Base-by-base conservation (phyloP, 2,329 filamentous ascomycete species). In the Knoxdaviesia proteae region DNA sequence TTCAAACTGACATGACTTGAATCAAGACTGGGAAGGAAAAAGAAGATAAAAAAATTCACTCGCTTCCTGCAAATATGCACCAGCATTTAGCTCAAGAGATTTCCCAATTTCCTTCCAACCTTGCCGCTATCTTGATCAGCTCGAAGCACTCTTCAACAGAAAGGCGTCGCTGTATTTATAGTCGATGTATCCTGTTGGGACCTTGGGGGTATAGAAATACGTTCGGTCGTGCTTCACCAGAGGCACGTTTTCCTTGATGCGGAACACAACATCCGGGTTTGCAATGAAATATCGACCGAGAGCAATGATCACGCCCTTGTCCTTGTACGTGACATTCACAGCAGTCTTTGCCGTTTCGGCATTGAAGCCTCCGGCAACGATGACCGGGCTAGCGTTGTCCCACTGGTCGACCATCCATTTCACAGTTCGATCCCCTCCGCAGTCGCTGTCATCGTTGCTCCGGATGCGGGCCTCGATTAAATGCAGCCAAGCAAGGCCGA, bases 401-500 rank as follows among this genome's bases (percentile, higher is more conserved):
- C 56, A 59, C n/a, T 49, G 42, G 30, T 58, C 51, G 1, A 59
- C 49, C 1, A 58, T 46, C 37, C 53, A 56, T 32, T 42, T 40
- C 9, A 51, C 42, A 32, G 41, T 46, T 11, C 38, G 36, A 10
- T 42, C 38, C 1, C 48, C 48, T 10, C 45, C 42, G 0, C 45
- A 58, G 2, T 64, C 61, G 8, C 58, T 48, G 40, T 63, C 60
- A 3, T 54, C 52, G 44, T 54, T 58, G 8, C 62, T 61, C 6
- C 58, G 53, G 29, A 72, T 58, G 3, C 69, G 61, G 2, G 68
- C 62, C 52, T 78, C 71, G n/a, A 79, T 61, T 2, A 75, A 47
- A 52, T 77, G 72, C 34, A 74, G 49, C 52, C 68, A 77, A 0
- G 71, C 64, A 31, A 79, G 57, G 7, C 65, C 62, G 30, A 77